phyloP scores from a whole-genome alignment of 768 basidiomycete genomes.

The Leccinum uliginosum region DNA sequence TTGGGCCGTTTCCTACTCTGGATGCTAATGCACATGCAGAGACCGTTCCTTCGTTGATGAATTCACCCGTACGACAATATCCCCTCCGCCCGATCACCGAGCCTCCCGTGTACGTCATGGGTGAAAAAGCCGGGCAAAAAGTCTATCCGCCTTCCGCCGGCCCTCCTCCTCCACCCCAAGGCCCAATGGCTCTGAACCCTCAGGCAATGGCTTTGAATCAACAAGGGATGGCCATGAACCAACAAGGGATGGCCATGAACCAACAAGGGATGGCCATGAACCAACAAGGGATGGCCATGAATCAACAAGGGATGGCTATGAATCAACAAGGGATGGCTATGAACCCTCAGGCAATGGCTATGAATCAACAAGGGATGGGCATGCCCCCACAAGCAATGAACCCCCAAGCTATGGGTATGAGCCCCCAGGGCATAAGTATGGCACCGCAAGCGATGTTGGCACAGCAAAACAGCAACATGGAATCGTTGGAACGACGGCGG shows the following conservation, averaged over 20 bases:
- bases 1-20: constrained; percentile 9
- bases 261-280: constrained; percentile 26
- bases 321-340: constrained; percentile 23
- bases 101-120: constrained; percentile 63
- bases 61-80: constrained; percentile 63
- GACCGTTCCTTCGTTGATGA: constrained; percentile 53
- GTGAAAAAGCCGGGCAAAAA: constrained; percentile 72
- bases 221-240: constrained; percentile 21
- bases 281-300: constrained; percentile 22
- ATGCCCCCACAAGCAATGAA: constrained; percentile 26
- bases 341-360: constrained; percentile 21
- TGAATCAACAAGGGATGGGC: constrained; percentile 22
- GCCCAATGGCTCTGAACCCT: constrained; percentile 24
- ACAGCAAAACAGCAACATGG: constrained; percentile 71
- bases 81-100: constrained; percentile 67
- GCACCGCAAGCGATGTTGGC: constrained; percentile 59
- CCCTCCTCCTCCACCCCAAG: constrained; percentile 31
- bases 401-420: constrained; percentile 21
- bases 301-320: constrained; percentile 22
- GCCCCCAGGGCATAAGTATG: constrained; percentile 26
- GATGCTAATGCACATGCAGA: constrained; percentile 36
- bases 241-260: constrained; percentile 24
- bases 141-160: constrained; percentile 36
- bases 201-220: constrained; percentile 24
- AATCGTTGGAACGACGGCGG: constrained; percentile 58